Conservation (phyloP, 495 filamentous ascomycete species). For the Podospora sp. region DNA sequence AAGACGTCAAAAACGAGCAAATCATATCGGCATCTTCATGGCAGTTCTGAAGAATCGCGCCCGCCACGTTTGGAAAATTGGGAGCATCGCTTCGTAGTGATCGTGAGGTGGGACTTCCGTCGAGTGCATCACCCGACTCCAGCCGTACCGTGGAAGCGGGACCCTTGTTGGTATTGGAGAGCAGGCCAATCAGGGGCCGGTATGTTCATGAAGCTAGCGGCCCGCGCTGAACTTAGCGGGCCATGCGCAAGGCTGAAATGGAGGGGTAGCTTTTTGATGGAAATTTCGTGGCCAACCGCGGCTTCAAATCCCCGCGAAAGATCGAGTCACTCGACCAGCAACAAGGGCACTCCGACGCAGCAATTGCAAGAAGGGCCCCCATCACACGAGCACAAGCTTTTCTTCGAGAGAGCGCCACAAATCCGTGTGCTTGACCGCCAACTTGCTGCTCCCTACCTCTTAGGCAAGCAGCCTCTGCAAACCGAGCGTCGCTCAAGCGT, state of each 20-base stretch:
- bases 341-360: background rate
- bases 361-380: background rate
- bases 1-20: no score
- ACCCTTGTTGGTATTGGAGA: background rate
- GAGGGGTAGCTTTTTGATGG: conserved; percentile 28
- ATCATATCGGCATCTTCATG: no score
- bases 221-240: background rate
- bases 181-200: conserved; percentile 2
- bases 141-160: background rate
- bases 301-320: background rate
- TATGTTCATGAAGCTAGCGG: background rate
- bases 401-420: background rate
- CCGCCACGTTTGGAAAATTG: no score
- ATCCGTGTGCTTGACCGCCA: background rate
- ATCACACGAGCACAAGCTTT: background rate
- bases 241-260: conserved; percentile 27
- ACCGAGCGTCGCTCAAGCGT: background rate
- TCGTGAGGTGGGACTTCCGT: background rate
- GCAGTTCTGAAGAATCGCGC: no score
- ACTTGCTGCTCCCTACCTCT: background rate
- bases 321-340: background rate
- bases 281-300: conserved; percentile 28
- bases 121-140: background rate
- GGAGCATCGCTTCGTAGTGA: no score
- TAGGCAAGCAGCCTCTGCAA: background rate